Percentiles rank a stretch among this genome's conserved stretches.
phyloP scores from a whole-genome alignment of 1,284 basidiomycete genomes.

The Cryptococcus sp. region DNA sequence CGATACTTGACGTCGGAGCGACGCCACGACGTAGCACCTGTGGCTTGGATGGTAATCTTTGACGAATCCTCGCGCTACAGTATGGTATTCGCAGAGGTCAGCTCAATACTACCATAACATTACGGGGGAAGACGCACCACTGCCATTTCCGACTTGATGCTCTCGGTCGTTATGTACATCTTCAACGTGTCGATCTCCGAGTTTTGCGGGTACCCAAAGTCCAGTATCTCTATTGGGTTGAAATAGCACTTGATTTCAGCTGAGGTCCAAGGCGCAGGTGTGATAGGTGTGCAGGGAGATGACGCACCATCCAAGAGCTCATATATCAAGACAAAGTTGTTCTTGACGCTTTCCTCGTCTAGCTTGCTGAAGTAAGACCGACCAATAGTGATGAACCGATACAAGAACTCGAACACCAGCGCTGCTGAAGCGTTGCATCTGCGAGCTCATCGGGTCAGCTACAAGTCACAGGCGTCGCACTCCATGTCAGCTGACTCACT shows the following conservation, averaged over 20 bases:
- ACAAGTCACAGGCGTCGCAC: not conserved
- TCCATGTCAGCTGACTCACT: constrained; percentile 59
- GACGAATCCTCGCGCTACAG: constrained; percentile 82
- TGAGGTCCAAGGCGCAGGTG: not conserved
- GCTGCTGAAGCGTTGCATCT: constrained; percentile 97
- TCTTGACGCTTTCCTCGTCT: constrained; percentile 97
- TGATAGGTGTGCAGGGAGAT: not conserved
- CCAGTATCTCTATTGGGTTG: constrained; percentile 76
- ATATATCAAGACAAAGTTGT: constrained; percentile 96
- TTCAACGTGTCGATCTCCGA: constrained; percentile 97
- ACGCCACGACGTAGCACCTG: constrained; percentile 91
- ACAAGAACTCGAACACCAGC: constrained; percentile 96
- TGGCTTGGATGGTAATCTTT: constrained; percentile 95
- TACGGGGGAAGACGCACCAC: constrained; percentile 61
- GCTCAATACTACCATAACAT: not conserved
- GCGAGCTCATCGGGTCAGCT: not conserved
- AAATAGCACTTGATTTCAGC: not conserved
- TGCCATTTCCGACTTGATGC: constrained; percentile 77
- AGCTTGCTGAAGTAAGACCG: constrained; percentile 96
- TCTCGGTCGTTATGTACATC: constrained; percentile 97
- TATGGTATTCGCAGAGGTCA: constrained; percentile 1
- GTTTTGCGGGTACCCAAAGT: constrained; percentile 99
- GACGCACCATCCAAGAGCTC: constrained; percentile 85
- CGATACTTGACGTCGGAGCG: constrained; percentile 93
- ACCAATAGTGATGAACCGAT: constrained; percentile 90